phyloP scores from a whole-genome alignment of 805 yeast genomes.

The Yarrowia divulgata region DNA sequence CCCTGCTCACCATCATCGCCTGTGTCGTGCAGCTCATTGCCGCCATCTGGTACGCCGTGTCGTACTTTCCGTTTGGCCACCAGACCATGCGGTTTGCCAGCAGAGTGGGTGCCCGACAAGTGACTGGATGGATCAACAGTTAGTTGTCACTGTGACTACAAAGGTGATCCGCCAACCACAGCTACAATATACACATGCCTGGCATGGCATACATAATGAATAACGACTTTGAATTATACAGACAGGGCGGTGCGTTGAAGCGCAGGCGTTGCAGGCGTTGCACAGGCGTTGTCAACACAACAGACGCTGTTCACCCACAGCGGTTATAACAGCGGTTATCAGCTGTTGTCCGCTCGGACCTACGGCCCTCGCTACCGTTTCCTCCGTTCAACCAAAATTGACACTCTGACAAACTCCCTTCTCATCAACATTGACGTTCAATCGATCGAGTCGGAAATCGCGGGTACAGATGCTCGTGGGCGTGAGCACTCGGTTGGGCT shows the following conservation, averaged over 20 bases:
- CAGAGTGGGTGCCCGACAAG: constrained; percentile 64
- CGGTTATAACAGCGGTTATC: no score
- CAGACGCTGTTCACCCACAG: no score
- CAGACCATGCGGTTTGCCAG: constrained; percentile 69
- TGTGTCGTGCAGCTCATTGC: constrained; percentile 82
- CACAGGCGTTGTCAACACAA: no score
- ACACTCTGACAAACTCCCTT: constrained; percentile 11
- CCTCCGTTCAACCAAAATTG: constrained; percentile 7
- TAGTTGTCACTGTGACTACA: constrained; percentile 36
- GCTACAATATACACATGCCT: no score
- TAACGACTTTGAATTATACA: constrained; percentile 7
- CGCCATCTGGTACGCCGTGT: constrained; percentile 85
- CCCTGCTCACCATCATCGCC: constrained; percentile 76
- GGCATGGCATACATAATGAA: constrained; percentile 1
- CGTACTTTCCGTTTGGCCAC: constrained; percentile 96
- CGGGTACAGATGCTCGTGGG: constrained; percentile 23
- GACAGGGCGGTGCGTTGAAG: no score
- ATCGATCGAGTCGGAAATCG: not conserved
- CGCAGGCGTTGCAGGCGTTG: no score
- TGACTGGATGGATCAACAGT: constrained; percentile 54
- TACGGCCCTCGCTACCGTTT: not conserved
- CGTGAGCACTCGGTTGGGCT: constrained; percentile 16
- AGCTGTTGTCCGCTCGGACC: not conserved
- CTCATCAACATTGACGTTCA: constrained; percentile 32
- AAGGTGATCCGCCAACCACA: not conserved